Base-by-base conservation (phyloP, 257 asterid genomes). In the Primulina huaijiensis region DNA sequence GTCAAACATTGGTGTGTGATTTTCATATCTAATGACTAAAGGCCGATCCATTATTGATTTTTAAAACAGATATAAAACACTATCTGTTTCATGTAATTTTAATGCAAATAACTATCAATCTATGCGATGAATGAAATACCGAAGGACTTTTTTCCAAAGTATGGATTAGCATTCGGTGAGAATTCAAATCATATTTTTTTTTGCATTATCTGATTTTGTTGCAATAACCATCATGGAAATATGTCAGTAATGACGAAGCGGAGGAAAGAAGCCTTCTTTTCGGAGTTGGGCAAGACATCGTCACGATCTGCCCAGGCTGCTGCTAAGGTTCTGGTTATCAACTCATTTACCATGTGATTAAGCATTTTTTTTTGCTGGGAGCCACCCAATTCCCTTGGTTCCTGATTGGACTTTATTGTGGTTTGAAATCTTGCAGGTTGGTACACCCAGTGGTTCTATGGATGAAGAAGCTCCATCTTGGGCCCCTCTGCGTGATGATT, bases 401-500 rank as follows among this genome's bases (percentile, higher is more conserved):
- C 35, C 52, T 14, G 25, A 2, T n/a, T 71, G 23, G 64, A 73
- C 58, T 68, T 80, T 68, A 17, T 60, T 55, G 53, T 56, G 68
- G 34, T 67, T 78, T 38, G 43, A 63, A 68, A 68, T 66, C 56
- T 20, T 73, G 76, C 79, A 90, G 97, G 88, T 57, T 16, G 93
- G 84, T 20, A 17, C 88, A 61, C 76, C 91, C 34, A 43, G 79
- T 70, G 83, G 81, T 72, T 57, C 83, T 20, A 79, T 31, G 67
- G 82, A 76, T 62, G 86, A 78, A 7, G 96, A 83, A 71, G 88
- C 85, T 67, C 96, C 96, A 21, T 74, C 81, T 4, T 89, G 97
- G 97, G 97, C 96, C 34, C 96, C 99, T 62, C 78, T 89, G 76
- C 95, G 96, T 11, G 97, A 94, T 73, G 79, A 88, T 76, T 94